Evolutionary conservation across 257 asterid species (phyloP).

Genomic region (Penstemon eatonii): DNA sequence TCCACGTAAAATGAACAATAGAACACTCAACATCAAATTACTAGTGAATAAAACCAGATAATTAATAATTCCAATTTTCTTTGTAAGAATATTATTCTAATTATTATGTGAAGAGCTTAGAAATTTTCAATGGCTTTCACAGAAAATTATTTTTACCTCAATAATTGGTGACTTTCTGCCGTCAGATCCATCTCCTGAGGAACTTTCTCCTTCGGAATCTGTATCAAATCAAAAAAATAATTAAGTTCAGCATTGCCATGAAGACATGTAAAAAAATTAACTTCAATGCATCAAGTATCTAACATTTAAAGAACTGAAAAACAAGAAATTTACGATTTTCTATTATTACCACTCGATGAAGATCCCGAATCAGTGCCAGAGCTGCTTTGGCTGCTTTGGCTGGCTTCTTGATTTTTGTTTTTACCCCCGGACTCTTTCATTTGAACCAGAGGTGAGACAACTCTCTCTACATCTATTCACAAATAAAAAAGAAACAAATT

Average conservation of each 20-base stretch:
- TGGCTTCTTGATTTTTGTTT: conserved; percentile 48
- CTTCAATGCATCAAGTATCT: conserved; percentile 11
- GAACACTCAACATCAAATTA: too few species aligned
- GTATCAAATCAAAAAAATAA: conserved; percentile 27
- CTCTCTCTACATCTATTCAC: conserved; percentile 45
- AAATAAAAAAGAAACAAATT: conserved; percentile 24
- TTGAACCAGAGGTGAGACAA: conserved; percentile 43
- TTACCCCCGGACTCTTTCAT: conserved; percentile 41
- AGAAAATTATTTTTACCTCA: conserved; percentile 40
- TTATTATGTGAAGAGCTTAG: background rate
- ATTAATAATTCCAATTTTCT: too few species aligned
- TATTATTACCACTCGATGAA: conserved; percentile 59
- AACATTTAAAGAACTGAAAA: background rate
- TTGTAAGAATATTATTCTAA: too few species aligned
- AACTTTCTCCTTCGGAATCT: conserved; percentile 78
- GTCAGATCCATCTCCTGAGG: conserved; percentile 67
- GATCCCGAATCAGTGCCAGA: conserved; percentile 65
- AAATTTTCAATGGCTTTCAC: conserved; percentile 15
- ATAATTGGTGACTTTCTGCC: conserved; percentile 43
- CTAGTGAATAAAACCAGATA: too few species aligned
- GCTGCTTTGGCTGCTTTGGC: conserved; percentile 53
- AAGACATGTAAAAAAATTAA: background rate
- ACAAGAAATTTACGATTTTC: conserved; percentile 19
- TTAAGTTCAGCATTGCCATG: background rate
- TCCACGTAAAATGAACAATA: too few species aligned